Evolutionary conservation across 2,329 filamentous ascomycete species (phyloP).

Genomic region (Fusarium ramigenum): DNA sequence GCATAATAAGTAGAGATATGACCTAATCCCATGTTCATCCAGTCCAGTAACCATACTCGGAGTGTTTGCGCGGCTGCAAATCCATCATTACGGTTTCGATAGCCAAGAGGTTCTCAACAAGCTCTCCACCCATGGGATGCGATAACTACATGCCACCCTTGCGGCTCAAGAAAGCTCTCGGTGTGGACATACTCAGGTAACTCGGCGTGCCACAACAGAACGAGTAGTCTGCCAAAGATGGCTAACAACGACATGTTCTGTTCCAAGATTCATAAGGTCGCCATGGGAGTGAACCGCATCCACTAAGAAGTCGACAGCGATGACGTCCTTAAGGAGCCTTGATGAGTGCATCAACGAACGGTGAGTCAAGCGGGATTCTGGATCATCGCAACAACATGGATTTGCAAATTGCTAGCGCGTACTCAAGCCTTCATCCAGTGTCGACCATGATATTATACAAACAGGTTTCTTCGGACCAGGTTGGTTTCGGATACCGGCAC

Average conservation of each 20-base stretch:
- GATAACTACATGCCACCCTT: constrained; percentile 31
- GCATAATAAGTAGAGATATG: background rate
- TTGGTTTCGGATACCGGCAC: background rate
- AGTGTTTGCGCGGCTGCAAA: constrained; percentile 27
- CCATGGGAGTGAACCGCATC: background rate
- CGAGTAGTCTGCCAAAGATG: accelerated
- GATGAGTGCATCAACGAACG: background rate
- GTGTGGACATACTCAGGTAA: background rate
- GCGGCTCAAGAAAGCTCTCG: constrained; percentile 1
- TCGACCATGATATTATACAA: accelerated
- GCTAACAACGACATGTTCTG: accelerated
- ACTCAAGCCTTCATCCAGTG: accelerated
- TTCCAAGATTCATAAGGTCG: accelerated
- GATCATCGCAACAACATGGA: accelerated
- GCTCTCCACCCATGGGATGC: constrained; percentile 22
- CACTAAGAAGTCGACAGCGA: accelerated
- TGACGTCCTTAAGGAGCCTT: accelerated
- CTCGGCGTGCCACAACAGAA: background rate
- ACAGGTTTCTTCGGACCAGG: too few relatives aligned
- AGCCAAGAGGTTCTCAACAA: constrained; percentile 24
- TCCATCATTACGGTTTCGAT: constrained; percentile 25
- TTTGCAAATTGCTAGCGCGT: accelerated
- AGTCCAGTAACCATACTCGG: constrained; percentile 20
- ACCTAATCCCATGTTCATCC: too few relatives aligned
- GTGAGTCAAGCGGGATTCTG: accelerated